Base-by-base conservation (phyloP, 306 rosid species). In the Cucurbita moschata region DNA sequence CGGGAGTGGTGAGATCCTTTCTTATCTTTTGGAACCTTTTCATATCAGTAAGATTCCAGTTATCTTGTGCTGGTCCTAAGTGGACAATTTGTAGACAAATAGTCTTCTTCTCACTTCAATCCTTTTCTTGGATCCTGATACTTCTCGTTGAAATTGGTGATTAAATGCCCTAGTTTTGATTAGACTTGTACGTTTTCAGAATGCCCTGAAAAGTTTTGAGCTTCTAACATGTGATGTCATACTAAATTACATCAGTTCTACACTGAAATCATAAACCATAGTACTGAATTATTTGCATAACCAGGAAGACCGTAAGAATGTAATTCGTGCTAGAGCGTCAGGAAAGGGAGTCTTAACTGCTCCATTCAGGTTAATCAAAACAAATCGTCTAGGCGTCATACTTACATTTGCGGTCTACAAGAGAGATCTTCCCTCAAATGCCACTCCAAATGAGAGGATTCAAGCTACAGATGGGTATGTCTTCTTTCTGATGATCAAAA, bases 281-380 rank as follows among this genome's bases (percentile, higher is more conserved):
- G 38, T 39, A 11, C 19, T 54, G 35, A 53, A 21, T 39, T 72
- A 18, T 21, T 72, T 10, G 76, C 44, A 18, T 53, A 39, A 72
- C 39, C 91, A 94, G 99, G 99, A 94, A 82, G 97, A 91, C 84
- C 85, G 92, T 15, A 82, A 84, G 46, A 94, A 91, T 71, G 95
- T 94, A 66, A 57, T 89, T 81, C 89, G 97, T 5, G 99, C 99
- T 56, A 91, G 99, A 82, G 96, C 80, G 76, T 89, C 90, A 2
- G 97, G 99, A 77, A 94, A 91, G 85, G 99, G 96, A 60, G 99
- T 91, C 72, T 81, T 94, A 68, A 91, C 99, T 63, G 96, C 97
- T 30, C 99, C 97, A 72, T 94, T 94, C 77, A 89, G 82, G 80
- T 79, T 94, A 50, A 83, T 94, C 58, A 94, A 94, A 84, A 83